Evolutionary conservation across 306 rosid species (phyloP), one percentile per base, ranked within the genome.

Genomic region (apple (Malus domestica)): DNA sequence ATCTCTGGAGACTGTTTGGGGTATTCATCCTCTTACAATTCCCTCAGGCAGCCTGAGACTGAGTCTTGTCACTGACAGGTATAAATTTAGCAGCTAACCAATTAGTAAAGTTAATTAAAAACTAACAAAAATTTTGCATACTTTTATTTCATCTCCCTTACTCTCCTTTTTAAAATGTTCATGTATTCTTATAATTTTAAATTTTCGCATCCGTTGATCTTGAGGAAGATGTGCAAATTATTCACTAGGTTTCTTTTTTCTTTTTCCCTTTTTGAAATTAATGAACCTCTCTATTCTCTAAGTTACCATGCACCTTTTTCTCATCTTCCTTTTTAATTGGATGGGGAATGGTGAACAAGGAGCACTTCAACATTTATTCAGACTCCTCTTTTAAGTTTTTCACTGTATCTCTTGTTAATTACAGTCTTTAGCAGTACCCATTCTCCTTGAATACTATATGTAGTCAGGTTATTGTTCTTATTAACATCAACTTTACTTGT

Each of bases 61-160:
- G 84, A 96, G 96, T 73, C 98, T 90, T 82, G 82, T 88, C 86
- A 83, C 89, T 77, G 76, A 90, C 79, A 92, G 98, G 96, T 96
- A 76, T 77, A 73, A 68, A 40, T 60, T 60, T 8, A 49, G 20
- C 55, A 15, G 20, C 55, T 49, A 49, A 49, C 18, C 6, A 15
- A 49, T 49, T 49, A 15, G 55, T 15, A 16, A 49, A 15, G 20
- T 6, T 49, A 27, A 61, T 27, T 61, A 61, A 29, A 61, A 61
- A 61, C 29, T 13, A 13, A 6, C 30, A 61, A 71, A 35, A 49
- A 1, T 30, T 20, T 55, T 72, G 59, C 16, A 0, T 61, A 13
- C 67, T 61, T 22, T 10, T 23, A 59, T 58, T 10, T 59, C 67
- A 27, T 29, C 35, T 62, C 67, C 14, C 44, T 64, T 18, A 3